phyloP scores from a whole-genome alignment of 1,284 basidiomycete genomes.

The Microbotryomycetes sp. region DNA sequence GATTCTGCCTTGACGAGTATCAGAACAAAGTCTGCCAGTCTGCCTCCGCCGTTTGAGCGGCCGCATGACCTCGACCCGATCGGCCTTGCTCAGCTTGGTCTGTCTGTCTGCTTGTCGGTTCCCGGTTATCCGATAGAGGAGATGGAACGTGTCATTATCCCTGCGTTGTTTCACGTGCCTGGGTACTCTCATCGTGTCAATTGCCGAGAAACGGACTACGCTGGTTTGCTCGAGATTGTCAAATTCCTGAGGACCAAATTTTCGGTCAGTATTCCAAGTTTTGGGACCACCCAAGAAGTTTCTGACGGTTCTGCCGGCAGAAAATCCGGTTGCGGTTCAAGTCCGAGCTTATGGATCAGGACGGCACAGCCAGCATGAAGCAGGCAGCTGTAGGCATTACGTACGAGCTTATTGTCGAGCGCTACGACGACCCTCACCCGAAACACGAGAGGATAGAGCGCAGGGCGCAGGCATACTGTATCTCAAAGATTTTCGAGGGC shows the following conservation, averaged over 20 bases:
- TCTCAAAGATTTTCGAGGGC: not conserved
- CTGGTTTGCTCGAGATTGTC: conserved; percentile 2
- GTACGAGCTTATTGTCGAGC: not conserved
- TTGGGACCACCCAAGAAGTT: no score
- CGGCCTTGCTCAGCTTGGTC: conserved; percentile 12
- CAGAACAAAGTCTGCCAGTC: not conserved
- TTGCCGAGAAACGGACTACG: conserved; percentile 11
- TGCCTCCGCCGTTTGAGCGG: not conserved
- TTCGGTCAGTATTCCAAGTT: not conserved
- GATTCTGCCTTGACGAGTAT: not conserved
- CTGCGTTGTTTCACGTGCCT: conserved; percentile 16
- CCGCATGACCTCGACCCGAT: conserved; percentile 3
- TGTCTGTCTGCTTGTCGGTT: conserved; percentile 6
- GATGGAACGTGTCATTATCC: conserved; percentile 5
- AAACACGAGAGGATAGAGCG: not conserved
- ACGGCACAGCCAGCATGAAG: conserved; percentile 11
- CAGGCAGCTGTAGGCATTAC: not conserved
- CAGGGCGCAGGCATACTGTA: not conserved
- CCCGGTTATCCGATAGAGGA: conserved; percentile 16
- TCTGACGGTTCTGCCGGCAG: not conserved
- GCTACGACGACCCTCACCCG: not conserved
- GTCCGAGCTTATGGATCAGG: conserved; percentile 19
- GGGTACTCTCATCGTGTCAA: conserved; percentile 21
- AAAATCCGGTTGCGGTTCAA: conserved; percentile 13
- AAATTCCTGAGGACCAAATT: conserved; percentile 5